Evolutionary conservation across 352 stramenopile genomes (phyloP).

Genomic region (Globisporangium alternatum): DNA sequence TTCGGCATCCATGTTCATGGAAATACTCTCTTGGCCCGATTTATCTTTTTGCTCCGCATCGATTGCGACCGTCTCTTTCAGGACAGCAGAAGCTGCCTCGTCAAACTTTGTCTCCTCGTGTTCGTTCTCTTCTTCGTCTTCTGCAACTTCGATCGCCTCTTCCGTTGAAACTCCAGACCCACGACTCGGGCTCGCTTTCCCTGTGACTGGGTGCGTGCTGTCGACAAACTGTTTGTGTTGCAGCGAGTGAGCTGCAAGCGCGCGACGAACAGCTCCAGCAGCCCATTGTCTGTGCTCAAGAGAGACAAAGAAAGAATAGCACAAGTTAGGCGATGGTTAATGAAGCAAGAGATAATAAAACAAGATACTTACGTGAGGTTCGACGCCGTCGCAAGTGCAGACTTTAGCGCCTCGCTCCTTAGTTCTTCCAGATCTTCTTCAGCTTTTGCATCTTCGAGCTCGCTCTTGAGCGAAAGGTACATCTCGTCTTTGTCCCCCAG

Average conservation of each 20-base stretch:
- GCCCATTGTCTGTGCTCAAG: constrained; percentile 71
- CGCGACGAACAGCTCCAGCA: constrained; percentile 68
- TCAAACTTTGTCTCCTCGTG: constrained; percentile 1
- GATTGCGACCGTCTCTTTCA: neutral
- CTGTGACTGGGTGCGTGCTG: constrained; percentile 7
- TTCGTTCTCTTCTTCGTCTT: constrained; percentile 27
- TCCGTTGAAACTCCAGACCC: neutral
- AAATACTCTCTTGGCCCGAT: neutral
- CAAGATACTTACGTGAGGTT: constrained; percentile 62
- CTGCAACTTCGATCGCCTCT: constrained; percentile 9
- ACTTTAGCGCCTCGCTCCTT: constrained; percentile 70
- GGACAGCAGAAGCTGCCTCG: neutral
- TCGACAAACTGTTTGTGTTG: constrained; percentile 30
- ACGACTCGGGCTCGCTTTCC: neutral
- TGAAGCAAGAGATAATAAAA: neutral
- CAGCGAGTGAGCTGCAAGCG: constrained; percentile 59
- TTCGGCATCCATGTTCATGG: neutral
- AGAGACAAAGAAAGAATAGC: neutral
- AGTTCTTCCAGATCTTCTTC: constrained; percentile 61
- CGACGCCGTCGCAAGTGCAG: constrained; percentile 74
- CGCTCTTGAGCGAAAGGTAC: constrained; percentile 54
- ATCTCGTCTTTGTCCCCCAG: constrained; percentile 35
- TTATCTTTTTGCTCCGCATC: constrained; percentile 1
- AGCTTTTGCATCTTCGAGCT: constrained; percentile 70
- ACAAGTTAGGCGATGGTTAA: neutral